A percentile compares a stretch with the other conserved stretches of the same genome.
Conservation (phyloP, 148 eudicot species). For the Fagopyrum tataricum region DNA sequence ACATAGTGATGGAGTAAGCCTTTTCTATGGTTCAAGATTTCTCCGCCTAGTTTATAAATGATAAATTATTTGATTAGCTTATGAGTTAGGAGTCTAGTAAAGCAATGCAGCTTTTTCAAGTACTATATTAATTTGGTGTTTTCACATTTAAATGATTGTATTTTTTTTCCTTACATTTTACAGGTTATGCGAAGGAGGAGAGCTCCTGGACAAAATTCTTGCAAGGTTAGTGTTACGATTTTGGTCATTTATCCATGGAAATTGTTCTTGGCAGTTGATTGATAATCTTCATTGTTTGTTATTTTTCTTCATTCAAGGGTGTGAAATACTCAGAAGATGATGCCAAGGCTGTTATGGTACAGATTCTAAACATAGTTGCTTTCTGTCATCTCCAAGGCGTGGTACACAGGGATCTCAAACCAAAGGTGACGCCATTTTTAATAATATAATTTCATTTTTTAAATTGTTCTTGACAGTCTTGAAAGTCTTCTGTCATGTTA, state of each 20-base stretch:
- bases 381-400: conserved; percentile 76
- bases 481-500: background rate
- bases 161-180: background rate
- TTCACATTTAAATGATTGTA: background rate
- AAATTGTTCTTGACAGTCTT: no score
- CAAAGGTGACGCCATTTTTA: conserved; percentile 33
- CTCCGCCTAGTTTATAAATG: background rate
- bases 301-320: conserved; percentile 25
- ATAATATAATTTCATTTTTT: background rate
- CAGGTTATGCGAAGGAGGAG: conserved; percentile 63
- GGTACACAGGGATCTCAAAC: conserved; percentile 72
- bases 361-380: no score
- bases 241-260: background rate
- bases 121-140: background rate
- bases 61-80: background rate
- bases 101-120: background rate
- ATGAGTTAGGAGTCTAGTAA: background rate
- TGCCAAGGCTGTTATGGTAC: conserved; percentile 43
- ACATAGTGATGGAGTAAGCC: conserved; percentile 68
- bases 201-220: conserved; percentile 53
- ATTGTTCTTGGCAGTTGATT: background rate
- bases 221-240: conserved; percentile 28
- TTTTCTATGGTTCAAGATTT: conserved; percentile 3
- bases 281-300: background rate
- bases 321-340: conserved; percentile 59